Evolutionary conservation across 1,139 yeast genomes (phyloP).

Genomic region (Magnusiomyces tetraspermus): DNA sequence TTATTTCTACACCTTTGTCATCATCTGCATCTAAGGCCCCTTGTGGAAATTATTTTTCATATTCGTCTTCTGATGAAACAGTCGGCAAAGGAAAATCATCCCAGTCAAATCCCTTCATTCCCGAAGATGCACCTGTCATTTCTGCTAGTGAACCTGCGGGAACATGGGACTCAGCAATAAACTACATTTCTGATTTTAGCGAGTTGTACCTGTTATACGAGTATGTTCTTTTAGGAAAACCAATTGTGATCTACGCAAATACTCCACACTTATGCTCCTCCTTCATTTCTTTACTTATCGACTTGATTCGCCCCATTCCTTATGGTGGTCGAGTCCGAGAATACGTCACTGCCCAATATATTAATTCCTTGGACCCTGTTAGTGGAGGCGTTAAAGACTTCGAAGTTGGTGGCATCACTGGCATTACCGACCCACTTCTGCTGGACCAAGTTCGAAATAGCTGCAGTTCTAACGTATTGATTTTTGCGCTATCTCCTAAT

Average conservation of each 20-base stretch:
- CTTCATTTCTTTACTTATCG: slow-evolving; percentile 21
- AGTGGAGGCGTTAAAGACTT: slow-evolving; percentile 17
- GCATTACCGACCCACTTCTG: slow-evolving; percentile 25
- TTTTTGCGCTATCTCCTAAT: slow-evolving; percentile 8
- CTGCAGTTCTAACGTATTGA: slow-evolving; percentile 5
- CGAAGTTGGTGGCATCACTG: slow-evolving; percentile 20
- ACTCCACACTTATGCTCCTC: slow-evolving; percentile 24
- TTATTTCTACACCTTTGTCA: not conserved
- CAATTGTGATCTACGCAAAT: slow-evolving; percentile 23
- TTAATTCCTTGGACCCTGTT: slow-evolving; percentile 8
- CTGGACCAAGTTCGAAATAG: slow-evolving; percentile 12
- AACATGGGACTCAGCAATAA: slow-evolving; percentile 20
- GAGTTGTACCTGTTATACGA: slow-evolving; percentile 26
- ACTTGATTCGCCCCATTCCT: slow-evolving; percentile 23
- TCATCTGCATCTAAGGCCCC: not conserved
- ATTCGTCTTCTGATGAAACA: not conserved
- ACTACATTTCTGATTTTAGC: slow-evolving; percentile 16
- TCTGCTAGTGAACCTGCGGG: slow-evolving; percentile 19
- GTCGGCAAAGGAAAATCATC: too few species aligned
- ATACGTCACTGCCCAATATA: slow-evolving; percentile 20
- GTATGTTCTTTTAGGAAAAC: slow-evolving; percentile 20
- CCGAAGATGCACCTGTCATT: slow-evolving; percentile 12
- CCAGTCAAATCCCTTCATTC: too few species aligned
- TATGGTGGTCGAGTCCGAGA: slow-evolving; percentile 21
- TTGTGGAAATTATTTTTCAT: not conserved